Conservation (phyloP, 1,139 yeast genomes). For the Casaregolazyma suthepensis region DNA sequence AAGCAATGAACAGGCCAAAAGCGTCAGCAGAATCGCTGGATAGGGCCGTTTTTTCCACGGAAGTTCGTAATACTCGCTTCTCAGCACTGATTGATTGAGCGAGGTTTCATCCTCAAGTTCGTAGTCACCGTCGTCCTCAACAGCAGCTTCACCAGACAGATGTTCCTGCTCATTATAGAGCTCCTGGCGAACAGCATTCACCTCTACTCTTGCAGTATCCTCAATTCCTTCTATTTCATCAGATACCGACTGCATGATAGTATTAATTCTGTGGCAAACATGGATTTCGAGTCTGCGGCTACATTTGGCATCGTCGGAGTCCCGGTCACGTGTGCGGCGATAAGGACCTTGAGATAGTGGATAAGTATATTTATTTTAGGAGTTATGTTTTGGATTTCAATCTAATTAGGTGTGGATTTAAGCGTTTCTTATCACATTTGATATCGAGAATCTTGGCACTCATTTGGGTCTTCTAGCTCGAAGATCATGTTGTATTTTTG, state of each 20-base stretch:
- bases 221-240: background rate
- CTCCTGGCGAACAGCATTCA: background rate
- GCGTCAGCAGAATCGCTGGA: background rate
- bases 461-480: too few relatives aligned
- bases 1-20: background rate
- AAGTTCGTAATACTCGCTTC: background rate
- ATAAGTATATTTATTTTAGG: too few relatives aligned
- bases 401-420: too few relatives aligned
- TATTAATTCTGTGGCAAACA: background rate
- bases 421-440: too few relatives aligned
- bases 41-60: background rate
- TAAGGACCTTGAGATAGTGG: too few relatives aligned
- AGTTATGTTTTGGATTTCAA: too few relatives aligned
- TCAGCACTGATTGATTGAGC: background rate
- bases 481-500: too few relatives aligned
- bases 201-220: background rate
- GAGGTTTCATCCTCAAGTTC: slow-evolving; percentile 1
- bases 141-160: background rate
- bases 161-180: background rate
- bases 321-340: background rate
- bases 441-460: too few relatives aligned
- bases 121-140: background rate
- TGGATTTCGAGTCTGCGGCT: background rate
- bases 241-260: background rate
- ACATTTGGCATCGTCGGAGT: background rate